Percentiles rank a stretch among this genome's conserved stretches.
phyloP scores from a whole-genome alignment of 805 yeast genomes.

The Zygosaccharomyces rouxii region DNA sequence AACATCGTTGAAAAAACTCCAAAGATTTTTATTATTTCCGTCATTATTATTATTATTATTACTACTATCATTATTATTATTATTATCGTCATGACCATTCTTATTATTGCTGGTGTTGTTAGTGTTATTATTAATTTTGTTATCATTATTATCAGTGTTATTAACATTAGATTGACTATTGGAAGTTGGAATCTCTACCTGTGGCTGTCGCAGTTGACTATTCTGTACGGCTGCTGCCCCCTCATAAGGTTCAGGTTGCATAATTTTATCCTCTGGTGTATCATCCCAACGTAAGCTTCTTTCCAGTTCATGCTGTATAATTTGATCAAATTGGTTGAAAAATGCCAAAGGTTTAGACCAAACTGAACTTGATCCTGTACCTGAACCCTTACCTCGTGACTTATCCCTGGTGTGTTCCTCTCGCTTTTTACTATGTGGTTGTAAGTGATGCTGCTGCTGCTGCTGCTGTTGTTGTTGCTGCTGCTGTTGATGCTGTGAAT shows the following conservation, averaged over 20 bases:
- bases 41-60: not conserved
- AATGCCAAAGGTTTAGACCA: conserved; percentile 56
- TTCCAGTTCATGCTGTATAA: conserved; percentile 63
- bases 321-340: conserved; percentile 63
- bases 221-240: not conserved
- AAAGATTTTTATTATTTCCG: conserved; percentile 32
- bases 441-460: conserved; percentile 1
- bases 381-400: not conserved
- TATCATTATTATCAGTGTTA: not conserved
- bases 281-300: conserved; percentile 40
- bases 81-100: not conserved
- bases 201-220: conserved; percentile 4
- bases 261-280: conserved; percentile 1
- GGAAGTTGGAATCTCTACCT: not conserved
- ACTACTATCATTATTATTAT: conserved; percentile 21
- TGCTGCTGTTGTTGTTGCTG: conserved; percentile 6
- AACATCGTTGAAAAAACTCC: conserved; percentile 51
- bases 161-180: not conserved
- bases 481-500: not conserved
- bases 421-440: not conserved
- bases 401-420: not conserved
- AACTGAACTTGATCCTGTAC: conserved; percentile 21
- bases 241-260: not conserved
- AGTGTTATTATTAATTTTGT: not conserved
- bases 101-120: not conserved